Evolutionary conservation across 805 yeast species (phyloP), one percentile per base, ranked within the genome.

Genomic region (Ogataea chonburiensis): DNA sequence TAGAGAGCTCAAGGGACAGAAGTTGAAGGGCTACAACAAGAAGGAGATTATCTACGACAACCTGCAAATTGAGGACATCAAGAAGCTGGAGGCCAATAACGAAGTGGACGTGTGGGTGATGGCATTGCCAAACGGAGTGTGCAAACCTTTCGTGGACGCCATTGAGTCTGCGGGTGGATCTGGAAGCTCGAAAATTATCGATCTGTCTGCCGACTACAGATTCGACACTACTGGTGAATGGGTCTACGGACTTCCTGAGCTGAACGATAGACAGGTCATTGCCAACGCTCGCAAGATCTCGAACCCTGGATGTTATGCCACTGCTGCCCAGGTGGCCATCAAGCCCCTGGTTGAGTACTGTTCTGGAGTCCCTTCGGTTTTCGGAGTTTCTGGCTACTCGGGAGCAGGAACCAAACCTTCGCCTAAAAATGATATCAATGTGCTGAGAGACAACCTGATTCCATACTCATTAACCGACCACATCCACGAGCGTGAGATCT

Each of bases 341-440:
- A 80, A 91, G 31, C 99, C 98, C 22, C 68, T 93, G 52, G 64
- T 73, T n/a, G 77, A 79, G 31, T 75, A 75, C 54, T 69, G 79
- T 25, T 64, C 68, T 10, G 93, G 93, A 22, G 68, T 73, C 18
- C 98, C 99, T 34, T 69, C 87, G 3, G 72, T 91, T 9, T 93
- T 93, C 59, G 98, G 98, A 57, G 93, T 93, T 21, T 86, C 96
- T 31, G 99, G 99, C 32, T 93, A 91, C 62, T 93, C 98, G 9
- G 99, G 99, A 42, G 98, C 98, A 8, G 99, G 99, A 48, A 89
- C 99, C 24, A 93, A 94, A 67, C 98, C 98, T 40, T 86, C 96
- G 10, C 95, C 95, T 44, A 88, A 89, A 68, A 93, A 93, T 59
- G 97, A 93, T 60, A 67, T 83, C 32, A 71, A 78, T 40, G 70